Evolutionary conservation across 164 flowering plant species (phyloP).

Genomic region (Houttuynia cordata): DNA sequence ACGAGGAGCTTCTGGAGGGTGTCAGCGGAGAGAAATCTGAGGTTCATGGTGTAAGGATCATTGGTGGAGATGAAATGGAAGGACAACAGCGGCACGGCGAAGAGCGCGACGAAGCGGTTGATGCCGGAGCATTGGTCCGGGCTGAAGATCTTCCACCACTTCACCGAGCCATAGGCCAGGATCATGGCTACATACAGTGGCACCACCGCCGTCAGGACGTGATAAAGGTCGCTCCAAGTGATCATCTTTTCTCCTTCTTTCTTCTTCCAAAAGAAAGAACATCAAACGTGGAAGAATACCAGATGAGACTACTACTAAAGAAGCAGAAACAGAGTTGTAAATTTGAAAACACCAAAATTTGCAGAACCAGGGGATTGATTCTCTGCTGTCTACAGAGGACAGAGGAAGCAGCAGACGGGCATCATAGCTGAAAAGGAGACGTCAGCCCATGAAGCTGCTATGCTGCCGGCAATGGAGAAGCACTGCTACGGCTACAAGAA

Average conservation of each 20-base stretch:
- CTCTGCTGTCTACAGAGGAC: too few species aligned
- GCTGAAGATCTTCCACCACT: conserved; percentile 91
- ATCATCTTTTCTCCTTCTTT: conserved; percentile 37
- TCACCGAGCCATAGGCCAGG: conserved; percentile 84
- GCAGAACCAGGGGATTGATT: too few species aligned
- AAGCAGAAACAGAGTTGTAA: too few species aligned
- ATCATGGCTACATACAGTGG: conserved; percentile 95
- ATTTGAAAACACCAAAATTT: too few species aligned
- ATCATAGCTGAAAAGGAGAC: too few species aligned
- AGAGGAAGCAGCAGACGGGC: too few species aligned
- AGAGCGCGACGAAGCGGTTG: conserved; percentile 81
- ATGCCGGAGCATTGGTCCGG: conserved; percentile 97
- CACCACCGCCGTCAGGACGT: conserved; percentile 62
- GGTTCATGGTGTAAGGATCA: conserved; percentile 82
- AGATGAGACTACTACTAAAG: too few species aligned
- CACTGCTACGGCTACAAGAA: too few species aligned
- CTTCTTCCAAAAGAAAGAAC: not conserved
- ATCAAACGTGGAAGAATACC: too few species aligned
- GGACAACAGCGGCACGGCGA: conserved; percentile 82
- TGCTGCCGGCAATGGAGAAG: not conserved
- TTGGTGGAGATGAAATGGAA: conserved; percentile 86
- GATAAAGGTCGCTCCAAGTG: conserved; percentile 35
- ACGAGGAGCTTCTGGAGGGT: conserved; percentile 67
- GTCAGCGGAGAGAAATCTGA: conserved; percentile 78
- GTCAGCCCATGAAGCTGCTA: too few species aligned